Percentiles rank a stretch among this genome's conserved stretches.
Conservation (phyloP, 108 stramenopile genomes). For the Aurantiochytrium sp. region DNA sequence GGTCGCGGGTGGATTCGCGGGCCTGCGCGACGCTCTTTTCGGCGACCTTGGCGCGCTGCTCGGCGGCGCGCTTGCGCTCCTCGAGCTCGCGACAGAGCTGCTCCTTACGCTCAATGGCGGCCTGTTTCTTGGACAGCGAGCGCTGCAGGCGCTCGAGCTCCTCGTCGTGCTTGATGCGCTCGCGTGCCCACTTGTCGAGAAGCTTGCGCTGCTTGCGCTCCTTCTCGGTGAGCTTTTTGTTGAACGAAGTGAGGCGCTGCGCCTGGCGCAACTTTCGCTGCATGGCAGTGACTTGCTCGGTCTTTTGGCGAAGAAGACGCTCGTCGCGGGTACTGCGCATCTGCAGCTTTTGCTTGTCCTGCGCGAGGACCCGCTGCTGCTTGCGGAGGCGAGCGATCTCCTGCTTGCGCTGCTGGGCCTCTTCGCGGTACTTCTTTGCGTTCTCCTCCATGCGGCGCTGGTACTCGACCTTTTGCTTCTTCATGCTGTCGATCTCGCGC, state of each 20-base stretch:
- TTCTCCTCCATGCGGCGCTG: slow-evolving; percentile 34
- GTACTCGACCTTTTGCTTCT: neutral
- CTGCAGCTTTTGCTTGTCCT: slow-evolving; percentile 23
- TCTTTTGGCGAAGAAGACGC: slow-evolving; percentile 32
- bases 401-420: neutral
- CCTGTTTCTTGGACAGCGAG: neutral
- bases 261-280: slow-evolving; percentile 28
- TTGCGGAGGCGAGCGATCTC: slow-evolving; percentile 28
- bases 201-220: slow-evolving; percentile 30
- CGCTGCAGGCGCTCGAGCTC: slow-evolving; percentile 21
- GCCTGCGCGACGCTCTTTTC: neutral
- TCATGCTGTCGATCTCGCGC: slow-evolving; percentile 14
- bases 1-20: neutral
- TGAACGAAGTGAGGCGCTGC: slow-evolving; percentile 7
- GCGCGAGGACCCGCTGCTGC: neutral
- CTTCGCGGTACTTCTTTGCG: slow-evolving; percentile 19
- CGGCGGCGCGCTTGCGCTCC: neutral
- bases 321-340: neutral
- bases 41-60: neutral
- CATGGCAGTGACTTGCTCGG: slow-evolving; percentile 26
- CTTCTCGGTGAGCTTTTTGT: slow-evolving; percentile 24
- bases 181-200: slow-evolving; percentile 8
- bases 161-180: slow-evolving; percentile 26
- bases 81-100: slow-evolving; percentile 25
- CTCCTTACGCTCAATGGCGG: slow-evolving; percentile 15